Evolutionary conservation across 2,329 filamentous ascomycete species (phyloP), one percentile per base, ranked within the genome.

Genomic region (Colletotrichum acutatum): DNA sequence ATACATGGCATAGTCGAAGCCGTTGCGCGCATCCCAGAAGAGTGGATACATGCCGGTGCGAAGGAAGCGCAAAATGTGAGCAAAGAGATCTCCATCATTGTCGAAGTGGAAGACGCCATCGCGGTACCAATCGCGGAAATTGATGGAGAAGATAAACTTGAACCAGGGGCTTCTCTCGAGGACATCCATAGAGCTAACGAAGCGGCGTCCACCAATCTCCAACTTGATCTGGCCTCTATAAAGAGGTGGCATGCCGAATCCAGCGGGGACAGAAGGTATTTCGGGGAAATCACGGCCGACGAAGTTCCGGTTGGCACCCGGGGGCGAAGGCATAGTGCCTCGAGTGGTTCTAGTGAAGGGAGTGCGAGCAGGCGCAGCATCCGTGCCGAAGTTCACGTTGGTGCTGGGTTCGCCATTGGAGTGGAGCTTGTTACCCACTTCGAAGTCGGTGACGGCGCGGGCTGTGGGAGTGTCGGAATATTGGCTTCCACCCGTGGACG

Each of bases 1-100:
- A 76, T 85, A 85, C 22, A 82, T 69, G 19, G 72, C 71, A 61
- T 79, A 78, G 64, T 84, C 78, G 74, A 83, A 83, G 5, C 82
- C 80, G 1, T 66, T 65, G 5, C 71, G 74, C 1, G 59, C 62
- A 37, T 75, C 64, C 71, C 78, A 84, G 75, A 83, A 82, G 6
- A 85, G 66, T 0, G 83, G 82, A 66, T 79, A 78, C 22, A 78
- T 73, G 7, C 78, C 77, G 5, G 78, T 79, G 42, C 81, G 80
- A 57, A 84, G 78, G 74, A 80, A 82, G 16, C 78, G 76, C 34
- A 83, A 77, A 65, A 84, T 76, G 62, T 84, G 78, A 16, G 75
- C 72, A 74, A 85, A 85, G 6, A 82, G 66, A 3, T 77, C 77
- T 0, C 80, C 78, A 66, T 84, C 83, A 0, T 79, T 78, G 72